These are phyloP conservation scores for Pyricularia pennisetigena DNA, from an alignment of 2,329 filamentous ascomycete species.

Conservation along the genomic window DNA sequence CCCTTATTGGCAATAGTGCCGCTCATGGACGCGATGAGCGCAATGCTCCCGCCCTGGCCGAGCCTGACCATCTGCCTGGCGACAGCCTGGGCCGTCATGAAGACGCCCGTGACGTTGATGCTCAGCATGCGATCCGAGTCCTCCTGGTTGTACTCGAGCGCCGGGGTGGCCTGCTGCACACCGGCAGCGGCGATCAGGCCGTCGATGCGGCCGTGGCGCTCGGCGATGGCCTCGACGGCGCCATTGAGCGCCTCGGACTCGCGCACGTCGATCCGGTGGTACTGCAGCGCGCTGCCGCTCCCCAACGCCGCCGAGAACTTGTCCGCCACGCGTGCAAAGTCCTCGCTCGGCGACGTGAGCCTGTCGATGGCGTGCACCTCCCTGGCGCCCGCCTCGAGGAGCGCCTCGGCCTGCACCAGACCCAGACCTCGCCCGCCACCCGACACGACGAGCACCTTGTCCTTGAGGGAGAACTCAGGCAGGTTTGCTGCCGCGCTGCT, in stretches of 20 bases:
- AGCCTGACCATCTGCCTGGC: slow-evolving; percentile 62
- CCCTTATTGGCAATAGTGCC: slow-evolving; percentile 56
- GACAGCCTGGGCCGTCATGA: slow-evolving; percentile 82
- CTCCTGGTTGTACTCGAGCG: slow-evolving; percentile 69
- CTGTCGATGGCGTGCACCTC: slow-evolving; percentile 59
- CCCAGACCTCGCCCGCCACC: slow-evolving; percentile 71
- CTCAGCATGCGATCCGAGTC: slow-evolving; percentile 72
- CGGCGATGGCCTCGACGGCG: slow-evolving; percentile 59
- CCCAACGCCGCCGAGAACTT: slow-evolving; percentile 48
- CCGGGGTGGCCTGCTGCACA: slow-evolving; percentile 75
- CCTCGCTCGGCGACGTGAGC: slow-evolving; percentile 39
- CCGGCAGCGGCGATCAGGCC: slow-evolving; percentile 63
- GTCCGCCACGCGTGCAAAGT: slow-evolving; percentile 56
- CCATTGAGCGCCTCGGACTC: slow-evolving; percentile 58
- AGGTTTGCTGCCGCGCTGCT: slow-evolving; percentile 24
- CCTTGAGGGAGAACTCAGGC: slow-evolving; percentile 66
- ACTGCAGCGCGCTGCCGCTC: slow-evolving; percentile 53
- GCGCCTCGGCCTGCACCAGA: slow-evolving; percentile 66
- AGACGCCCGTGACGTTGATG: slow-evolving; percentile 78
- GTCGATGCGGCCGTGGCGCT: slow-evolving; percentile 62
- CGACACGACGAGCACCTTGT: slow-evolving; percentile 67
- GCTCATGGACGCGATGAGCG: slow-evolving; percentile 62
- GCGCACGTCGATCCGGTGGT: slow-evolving; percentile 72
- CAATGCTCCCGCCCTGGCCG: slow-evolving; percentile 47
- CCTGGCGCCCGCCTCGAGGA: slow-evolving; percentile 69